Percentiles rank a stretch among this genome's conserved stretches.
These are phyloP conservation scores for Aspergillus sp. DNA, from an alignment of 2,329 filamentous ascomycete species.

Conservation along the genomic window DNA sequence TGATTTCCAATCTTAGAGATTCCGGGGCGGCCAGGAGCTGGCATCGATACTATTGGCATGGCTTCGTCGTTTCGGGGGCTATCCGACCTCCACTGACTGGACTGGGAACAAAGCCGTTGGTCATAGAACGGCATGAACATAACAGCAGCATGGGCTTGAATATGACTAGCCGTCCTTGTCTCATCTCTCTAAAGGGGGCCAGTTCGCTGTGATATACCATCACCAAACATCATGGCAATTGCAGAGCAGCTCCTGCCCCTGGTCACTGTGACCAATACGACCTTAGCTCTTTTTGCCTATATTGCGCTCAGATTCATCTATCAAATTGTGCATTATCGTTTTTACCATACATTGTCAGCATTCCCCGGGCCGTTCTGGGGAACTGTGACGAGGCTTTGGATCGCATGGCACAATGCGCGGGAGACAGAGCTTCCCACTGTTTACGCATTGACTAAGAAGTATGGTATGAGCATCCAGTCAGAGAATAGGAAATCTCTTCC, in stretches of 20 bases:
- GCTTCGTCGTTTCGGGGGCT: not conserved
- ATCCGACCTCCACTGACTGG: too few relatives aligned
- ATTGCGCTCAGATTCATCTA: constrained; percentile 15
- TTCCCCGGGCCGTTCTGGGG: constrained; percentile 50
- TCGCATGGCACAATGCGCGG: constrained; percentile 43
- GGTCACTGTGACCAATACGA: constrained; percentile 17
- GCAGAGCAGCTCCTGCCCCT: constrained; percentile 15
- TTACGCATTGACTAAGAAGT: constrained; percentile 38
- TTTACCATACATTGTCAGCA: constrained; percentile 44
- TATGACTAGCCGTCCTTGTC: not conserved
- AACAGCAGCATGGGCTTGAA: not conserved
- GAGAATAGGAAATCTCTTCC: not conserved
- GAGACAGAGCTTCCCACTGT: constrained; percentile 38
- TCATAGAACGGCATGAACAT: not conserved
- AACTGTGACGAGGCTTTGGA: constrained; percentile 46
- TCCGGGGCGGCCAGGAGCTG: too few relatives aligned
- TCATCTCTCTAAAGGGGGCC: not conserved
- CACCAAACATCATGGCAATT: constrained; percentile 15
- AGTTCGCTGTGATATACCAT: not conserved
- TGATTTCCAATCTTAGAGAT: too few relatives aligned
- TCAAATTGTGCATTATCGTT: constrained; percentile 35
- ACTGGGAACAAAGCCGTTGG: too few relatives aligned
- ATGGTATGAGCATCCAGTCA: too few relatives aligned
- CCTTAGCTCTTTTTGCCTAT: constrained; percentile 16
- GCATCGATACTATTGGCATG: constrained; percentile 1